Conservation (phyloP, 108 stramenopile genomes). For the Stephanodiscus triporus region DNA sequence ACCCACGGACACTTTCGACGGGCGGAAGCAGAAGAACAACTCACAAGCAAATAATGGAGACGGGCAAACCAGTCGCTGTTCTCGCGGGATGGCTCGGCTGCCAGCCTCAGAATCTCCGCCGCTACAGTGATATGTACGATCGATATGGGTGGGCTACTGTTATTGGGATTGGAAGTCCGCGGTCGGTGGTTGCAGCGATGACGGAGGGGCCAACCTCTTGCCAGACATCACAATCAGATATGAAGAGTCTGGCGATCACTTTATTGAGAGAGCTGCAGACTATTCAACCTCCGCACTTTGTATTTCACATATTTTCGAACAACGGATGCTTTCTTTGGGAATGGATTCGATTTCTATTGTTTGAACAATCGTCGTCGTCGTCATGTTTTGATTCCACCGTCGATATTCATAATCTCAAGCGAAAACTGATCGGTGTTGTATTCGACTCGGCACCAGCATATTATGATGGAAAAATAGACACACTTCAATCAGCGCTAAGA, state of each 20-base stretch:
- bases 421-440: slow-evolving; percentile 57
- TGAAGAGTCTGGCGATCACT: slow-evolving; percentile 61
- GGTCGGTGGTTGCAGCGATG: slow-evolving; percentile 49
- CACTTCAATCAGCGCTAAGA: slow-evolving; percentile 28
- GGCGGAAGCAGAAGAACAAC: neutral
- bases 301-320: slow-evolving; percentile 85
- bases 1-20: too few species aligned
- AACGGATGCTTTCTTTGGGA: slow-evolving; percentile 90
- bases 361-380: slow-evolving; percentile 14
- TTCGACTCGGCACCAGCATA: slow-evolving; percentile 81
- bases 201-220: slow-evolving; percentile 4
- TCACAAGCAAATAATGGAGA: slow-evolving; percentile 5
- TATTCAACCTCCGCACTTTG: slow-evolving; percentile 32
- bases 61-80: slow-evolving; percentile 57
- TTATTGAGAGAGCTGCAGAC: slow-evolving; percentile 51
- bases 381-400: neutral
- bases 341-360: slow-evolving; percentile 58
- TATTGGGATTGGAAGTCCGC: slow-evolving; percentile 59
- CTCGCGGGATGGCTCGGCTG: slow-evolving; percentile 85
- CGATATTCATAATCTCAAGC: slow-evolving; percentile 17
- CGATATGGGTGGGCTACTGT: slow-evolving; percentile 56
- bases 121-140: slow-evolving; percentile 61
- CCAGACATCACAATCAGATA: slow-evolving; percentile 16
- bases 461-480: slow-evolving; percentile 28
- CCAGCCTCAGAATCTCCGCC: slow-evolving; percentile 54